Base-by-base conservation (phyloP, 2,329 filamentous ascomycete genomes). In the Periconia sp. region DNA sequence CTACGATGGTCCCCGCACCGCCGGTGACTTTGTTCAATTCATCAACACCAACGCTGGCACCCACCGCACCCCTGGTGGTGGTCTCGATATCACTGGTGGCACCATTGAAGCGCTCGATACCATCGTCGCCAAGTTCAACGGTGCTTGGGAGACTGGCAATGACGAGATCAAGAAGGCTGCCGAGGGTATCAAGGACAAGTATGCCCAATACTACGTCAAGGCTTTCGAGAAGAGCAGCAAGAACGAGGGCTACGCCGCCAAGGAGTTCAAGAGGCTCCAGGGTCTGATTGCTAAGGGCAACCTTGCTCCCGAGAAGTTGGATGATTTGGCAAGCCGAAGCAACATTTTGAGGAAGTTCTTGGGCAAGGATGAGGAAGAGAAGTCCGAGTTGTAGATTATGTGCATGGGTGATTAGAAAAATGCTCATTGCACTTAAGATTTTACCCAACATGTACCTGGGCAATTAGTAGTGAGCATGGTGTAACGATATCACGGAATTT, bases 201-300 rank as follows among this genome's bases (percentile, higher is more conserved):
- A 93, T 71, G 91, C 91, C 45, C 84, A 92, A 77, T 99, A 99
- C 84, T 97, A 99, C 76, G 81, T 94, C 73, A 91, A 90, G 73
- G 92, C 96, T 50, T 89, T 94, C 56, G 85, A 90, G 73, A 97
- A 97, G 85, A 79, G 94, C 59, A 82, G 80, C 71, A 81, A 87
- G 74, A 95, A 89, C 77, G 82, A 89, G 57, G 87, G 81, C 49
- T 97, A 91, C 70, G 91, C 86, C 46, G 79, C 85, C 71, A 97
- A 96, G 85, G 93, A 97, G 82, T 80, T 92, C 58, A 82, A 86
- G 56, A 85, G 93, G 59, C 81, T 97, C 57, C 83, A 91, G 65
- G 86, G 88, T 63, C 84, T 97, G 63, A 79, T 97, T 58, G 83
- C 85, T 77, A 96, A 96, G 85, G 91, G 92, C 58, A 91, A 90